Evolutionary conservation across 179 eudicot species (phyloP), one percentile per base, ranked within the genome.

Genomic region (Spergularia azorica): DNA sequence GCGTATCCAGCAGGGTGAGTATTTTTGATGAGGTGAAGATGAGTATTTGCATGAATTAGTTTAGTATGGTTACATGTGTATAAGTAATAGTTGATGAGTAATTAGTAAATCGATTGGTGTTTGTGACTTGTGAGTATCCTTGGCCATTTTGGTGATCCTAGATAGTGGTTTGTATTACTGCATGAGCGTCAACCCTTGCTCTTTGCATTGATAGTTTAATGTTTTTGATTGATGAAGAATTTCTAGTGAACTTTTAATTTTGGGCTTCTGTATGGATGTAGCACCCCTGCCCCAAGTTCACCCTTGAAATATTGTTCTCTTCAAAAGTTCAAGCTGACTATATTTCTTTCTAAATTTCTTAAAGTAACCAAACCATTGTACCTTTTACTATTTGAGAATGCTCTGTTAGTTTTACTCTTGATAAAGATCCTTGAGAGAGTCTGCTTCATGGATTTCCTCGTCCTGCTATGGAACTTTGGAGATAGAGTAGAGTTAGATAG

Each of bases 1-100:
- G 92, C 87, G 85, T 67, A 75, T 83, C 88, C 98, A 75, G 94
- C 96, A n/a, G 87, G 82, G 99, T 95, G 73, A 87, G 90, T 87
- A 67, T 70, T 67, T 70, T 73, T 74, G n/a, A 48, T 72, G 38
- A 32, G 39, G 6, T 76, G 17, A 15, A 50, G 55, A 61, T 77
- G 79, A 4, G 9, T n/a, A 9, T 10, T 32, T 41, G 43, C 4
- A 17, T 43, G 48, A 26, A 54, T 16, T 65, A 20, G 39, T 56
- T 41, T 7, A 36, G 38, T 56, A 50, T 36, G 2, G 38, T 57
- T 66, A 8, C 55, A 54, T 26, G 26, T 46, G 36, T 56, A 10
- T 9, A 18, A 16, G 13, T 65, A 39, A 39, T 16, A 41, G 41
- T 7, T 65, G 39, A 41, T n/a, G 26, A 13, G 6, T 66, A 64